Conservation (phyloP, 495 filamentous ascomycete genomes). For the Penicillium canescens region DNA sequence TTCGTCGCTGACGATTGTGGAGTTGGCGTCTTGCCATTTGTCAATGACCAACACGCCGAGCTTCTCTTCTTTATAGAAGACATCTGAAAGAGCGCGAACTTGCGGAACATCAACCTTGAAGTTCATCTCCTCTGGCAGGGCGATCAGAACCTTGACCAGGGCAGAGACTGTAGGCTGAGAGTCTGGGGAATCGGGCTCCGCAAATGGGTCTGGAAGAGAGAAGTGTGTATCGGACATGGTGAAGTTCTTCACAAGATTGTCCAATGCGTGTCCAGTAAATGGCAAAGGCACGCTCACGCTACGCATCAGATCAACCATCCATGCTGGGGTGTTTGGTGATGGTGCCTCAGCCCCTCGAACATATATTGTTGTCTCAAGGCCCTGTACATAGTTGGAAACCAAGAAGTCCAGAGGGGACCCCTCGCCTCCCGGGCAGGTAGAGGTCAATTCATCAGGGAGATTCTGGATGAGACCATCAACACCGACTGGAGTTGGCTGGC, state of each 20-base stretch:
- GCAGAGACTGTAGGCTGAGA: conserved; percentile 78
- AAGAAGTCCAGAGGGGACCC: conserved; percentile 86
- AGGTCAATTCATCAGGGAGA: conserved; percentile 69
- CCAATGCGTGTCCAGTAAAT: conserved; percentile 77
- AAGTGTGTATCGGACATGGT: conserved; percentile 82
- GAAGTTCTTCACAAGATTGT: conserved; percentile 81
- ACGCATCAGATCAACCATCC: conserved; percentile 77
- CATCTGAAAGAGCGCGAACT: conserved; percentile 73
- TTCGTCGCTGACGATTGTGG: conserved; percentile 61
- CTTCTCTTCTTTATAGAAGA: conserved; percentile 71
- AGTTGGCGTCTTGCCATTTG: conserved; percentile 84
- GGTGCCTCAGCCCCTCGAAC: conserved; percentile 73
- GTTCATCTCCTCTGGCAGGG: conserved; percentile 80
- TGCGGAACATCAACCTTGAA: conserved; percentile 73
- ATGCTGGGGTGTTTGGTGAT: conserved; percentile 65
- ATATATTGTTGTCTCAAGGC: conserved; percentile 73
- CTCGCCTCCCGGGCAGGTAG: conserved; percentile 67
- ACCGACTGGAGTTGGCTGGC: conserved; percentile 62
- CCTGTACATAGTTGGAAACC: conserved; percentile 77
- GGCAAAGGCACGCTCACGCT: conserved; percentile 82
- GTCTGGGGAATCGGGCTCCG: conserved; percentile 72
- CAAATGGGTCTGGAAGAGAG: conserved; percentile 72
- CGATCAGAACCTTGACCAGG: conserved; percentile 72
- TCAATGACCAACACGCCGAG: conserved; percentile 74
- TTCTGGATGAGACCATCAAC: conserved; percentile 66